Evolutionary conservation across 805 yeast species (phyloP), one percentile per base, ranked within the genome.

Genomic region (Spathaspora sp.): DNA sequence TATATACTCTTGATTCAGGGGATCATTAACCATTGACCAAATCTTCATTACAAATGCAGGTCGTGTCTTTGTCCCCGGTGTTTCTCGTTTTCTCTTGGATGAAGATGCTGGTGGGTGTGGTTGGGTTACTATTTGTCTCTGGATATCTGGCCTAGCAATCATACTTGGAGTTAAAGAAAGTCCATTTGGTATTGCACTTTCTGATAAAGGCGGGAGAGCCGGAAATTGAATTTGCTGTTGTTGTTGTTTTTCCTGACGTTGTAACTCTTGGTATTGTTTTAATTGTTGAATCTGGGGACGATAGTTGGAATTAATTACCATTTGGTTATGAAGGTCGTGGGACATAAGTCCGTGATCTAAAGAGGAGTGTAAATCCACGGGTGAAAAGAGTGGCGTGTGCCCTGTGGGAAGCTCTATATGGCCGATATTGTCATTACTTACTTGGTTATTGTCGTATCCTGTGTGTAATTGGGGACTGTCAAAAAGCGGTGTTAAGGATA

Each of bases 1-100:
- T 46, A 94, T 93, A 60, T 82, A 83, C 44, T 85, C 79, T 16
- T 77, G 66, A 66, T 92, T 93, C 0, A 69, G 61, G 0, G 82
- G 74, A 64, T 93, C 97, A 65, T 92, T 92, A 8, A 94, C 91
- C 97, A 94, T 94, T 38, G 85, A 80, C 99, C 99, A 93, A 17
- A 94, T 73, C 67, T 94, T 94, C 76, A 85, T 82, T 9, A 94
- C 97, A 71, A 94, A 94, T 0, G 96, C 96, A 1, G 98, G 96
- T 49, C 90, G 74, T 0, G 83, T 63, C 61, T 85, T 86, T n/a
- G 76, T 71, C 1, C 66, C 67, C 8, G 60, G 53, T 1, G 57
- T 51, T 28, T 72, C 76, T 53, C 70, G 69, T 65, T 70, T 10
- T 16, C 51, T 35, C 32, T 44, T 47, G 10, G 44, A 17, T 29